A percentile compares a stretch with the other conserved stretches of the same genome.
These are phyloP conservation scores for Filosporella fistucella DNA, from an alignment of 495 filamentous ascomycete genomes.

Conservation along the genomic window DNA sequence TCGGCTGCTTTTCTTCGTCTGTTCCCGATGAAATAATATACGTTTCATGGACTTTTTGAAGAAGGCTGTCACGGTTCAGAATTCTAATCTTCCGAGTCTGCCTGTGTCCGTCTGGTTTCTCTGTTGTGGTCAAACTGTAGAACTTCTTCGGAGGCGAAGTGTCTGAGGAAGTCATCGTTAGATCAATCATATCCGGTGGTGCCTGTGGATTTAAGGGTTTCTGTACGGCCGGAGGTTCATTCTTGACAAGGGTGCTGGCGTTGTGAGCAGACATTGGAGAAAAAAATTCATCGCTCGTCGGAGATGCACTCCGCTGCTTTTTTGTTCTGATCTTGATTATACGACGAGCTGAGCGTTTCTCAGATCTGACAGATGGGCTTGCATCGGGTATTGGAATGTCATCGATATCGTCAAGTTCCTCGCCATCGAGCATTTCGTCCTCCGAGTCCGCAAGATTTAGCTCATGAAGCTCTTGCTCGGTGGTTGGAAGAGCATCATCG, in stretches of 20 bases:
- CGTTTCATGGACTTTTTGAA: background rate
- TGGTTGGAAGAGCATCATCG: conserved; percentile 43
- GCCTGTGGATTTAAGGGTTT: background rate
- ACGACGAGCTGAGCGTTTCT: too few relatives aligned
- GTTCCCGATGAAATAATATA: conserved; percentile 1
- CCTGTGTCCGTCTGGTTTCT: background rate
- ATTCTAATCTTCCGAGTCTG: conserved; percentile 5
- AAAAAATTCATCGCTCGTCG: too few relatives aligned
- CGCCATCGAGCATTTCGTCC: background rate
- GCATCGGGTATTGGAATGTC: conserved; percentile 11
- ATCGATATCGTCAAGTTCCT: conserved; percentile 22
- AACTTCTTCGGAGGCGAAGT: too few relatives aligned
- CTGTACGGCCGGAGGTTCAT: background rate
- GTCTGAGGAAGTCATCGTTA: conserved; percentile 24
- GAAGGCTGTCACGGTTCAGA: conserved; percentile 6
- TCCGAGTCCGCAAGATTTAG: conserved; percentile 19
- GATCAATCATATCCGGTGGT: conserved; percentile 9
- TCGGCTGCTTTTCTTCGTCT: background rate
- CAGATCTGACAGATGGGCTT: background rate
- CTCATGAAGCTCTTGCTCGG: conserved; percentile 29
- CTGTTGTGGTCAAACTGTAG: background rate
- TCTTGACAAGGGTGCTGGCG: background rate
- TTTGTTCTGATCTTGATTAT: too few relatives aligned
- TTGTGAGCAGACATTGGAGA: background rate
- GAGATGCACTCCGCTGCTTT: too few relatives aligned